Conservation (phyloP, 176 grass and related monocot species). For the Guadua angustifolia region DNA sequence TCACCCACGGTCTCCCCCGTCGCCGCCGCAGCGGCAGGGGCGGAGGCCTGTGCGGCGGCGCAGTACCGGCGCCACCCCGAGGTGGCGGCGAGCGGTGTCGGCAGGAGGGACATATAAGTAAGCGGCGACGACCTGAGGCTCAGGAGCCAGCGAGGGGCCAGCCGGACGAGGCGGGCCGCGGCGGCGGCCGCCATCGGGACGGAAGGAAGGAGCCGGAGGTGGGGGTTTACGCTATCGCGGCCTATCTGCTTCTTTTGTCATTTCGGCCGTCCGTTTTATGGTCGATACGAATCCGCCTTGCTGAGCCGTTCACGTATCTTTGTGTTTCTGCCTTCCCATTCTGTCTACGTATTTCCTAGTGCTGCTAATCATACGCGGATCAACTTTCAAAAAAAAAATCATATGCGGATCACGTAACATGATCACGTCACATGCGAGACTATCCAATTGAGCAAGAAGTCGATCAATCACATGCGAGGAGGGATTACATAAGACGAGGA, state of each 20-base stretch:
- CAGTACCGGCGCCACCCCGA: conserved; percentile 52
- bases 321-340: fast-evolving
- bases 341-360: background rate
- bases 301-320: fast-evolving
- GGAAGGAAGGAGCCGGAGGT: background rate
- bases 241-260: conserved; percentile 39
- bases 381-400: background rate
- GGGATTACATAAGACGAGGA: background rate
- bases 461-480: conserved; percentile 31
- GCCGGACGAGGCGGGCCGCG: conserved; percentile 47
- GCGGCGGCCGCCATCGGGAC: conserved; percentile 42
- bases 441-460: conserved; percentile 11
- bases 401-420: background rate
- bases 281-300: background rate
- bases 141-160: conserved; percentile 40
- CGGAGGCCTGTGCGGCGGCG: conserved; percentile 47
- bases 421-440: background rate
- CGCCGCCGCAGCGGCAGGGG: conserved; percentile 12
- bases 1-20: conserved; percentile 61
- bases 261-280: conserved; percentile 46
- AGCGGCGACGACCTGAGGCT: background rate
- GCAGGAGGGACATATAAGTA: background rate
- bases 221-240: conserved; percentile 28
- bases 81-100: conserved; percentile 12
- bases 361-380: background rate